A percentile compares a stretch with the other conserved stretches of the same genome.
Conservation (phyloP, 116 monocot species). For the Iris pallida region DNA sequence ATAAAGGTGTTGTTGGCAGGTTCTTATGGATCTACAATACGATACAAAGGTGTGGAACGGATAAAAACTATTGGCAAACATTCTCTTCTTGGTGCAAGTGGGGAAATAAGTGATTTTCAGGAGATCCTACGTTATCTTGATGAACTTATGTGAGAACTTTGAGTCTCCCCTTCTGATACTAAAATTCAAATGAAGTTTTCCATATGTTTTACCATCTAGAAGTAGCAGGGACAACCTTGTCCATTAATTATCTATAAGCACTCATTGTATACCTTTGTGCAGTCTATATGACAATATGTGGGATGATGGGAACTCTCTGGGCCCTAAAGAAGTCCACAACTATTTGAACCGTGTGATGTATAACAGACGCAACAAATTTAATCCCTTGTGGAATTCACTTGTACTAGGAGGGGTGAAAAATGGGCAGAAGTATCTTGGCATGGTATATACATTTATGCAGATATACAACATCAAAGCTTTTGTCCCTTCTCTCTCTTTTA, state of each 20-base stretch:
- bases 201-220: too few species aligned
- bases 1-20: constrained; percentile 19
- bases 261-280: too few species aligned
- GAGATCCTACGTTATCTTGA: constrained; percentile 89
- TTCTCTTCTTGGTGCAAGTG: constrained; percentile 89
- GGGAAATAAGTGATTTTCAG: constrained; percentile 96
- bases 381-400: constrained; percentile 86
- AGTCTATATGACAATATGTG: constrained; percentile 94
- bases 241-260: too few species aligned
- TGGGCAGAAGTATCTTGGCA: constrained; percentile 90
- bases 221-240: too few species aligned
- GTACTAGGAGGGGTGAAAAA: constrained; percentile 94
- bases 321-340: constrained; percentile 94
- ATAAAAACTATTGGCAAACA: constrained; percentile 86
- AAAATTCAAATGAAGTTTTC: too few species aligned
- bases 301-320: constrained; percentile 96
- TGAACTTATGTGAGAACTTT: constrained; percentile 73
- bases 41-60: constrained; percentile 89
- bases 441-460: too few species aligned
- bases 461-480: too few species aligned
- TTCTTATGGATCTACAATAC: constrained; percentile 92
- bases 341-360: constrained; percentile 89
- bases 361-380: constrained; percentile 92
- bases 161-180: too few species aligned
- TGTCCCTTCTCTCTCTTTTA: too few species aligned